phyloP scores from a whole-genome alignment of 2,329 filamentous ascomycete species.

The Colletotrichum sp. region DNA sequence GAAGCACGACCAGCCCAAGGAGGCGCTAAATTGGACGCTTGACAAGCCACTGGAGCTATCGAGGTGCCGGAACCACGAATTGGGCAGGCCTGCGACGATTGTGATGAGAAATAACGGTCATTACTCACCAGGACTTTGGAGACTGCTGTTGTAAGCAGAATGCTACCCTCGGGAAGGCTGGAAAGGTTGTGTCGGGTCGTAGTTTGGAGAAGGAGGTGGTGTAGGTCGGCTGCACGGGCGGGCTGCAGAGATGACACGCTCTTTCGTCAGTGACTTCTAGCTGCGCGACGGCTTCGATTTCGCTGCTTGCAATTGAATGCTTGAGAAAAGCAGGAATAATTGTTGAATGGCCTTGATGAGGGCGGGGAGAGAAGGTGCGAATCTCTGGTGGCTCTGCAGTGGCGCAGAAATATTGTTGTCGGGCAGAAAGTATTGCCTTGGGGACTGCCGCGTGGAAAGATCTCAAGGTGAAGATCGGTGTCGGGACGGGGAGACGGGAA shows the following conservation, averaged over 20 bases:
- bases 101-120: conserved; percentile 13
- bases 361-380: background rate
- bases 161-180: background rate
- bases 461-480: background rate
- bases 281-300: background rate
- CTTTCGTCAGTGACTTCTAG: background rate
- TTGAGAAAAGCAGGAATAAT: background rate
- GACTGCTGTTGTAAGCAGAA: background rate
- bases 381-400: background rate
- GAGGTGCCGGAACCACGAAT: conserved; percentile 3
- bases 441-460: background rate
- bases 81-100: conserved; percentile 3
- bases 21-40: conserved; percentile 11
- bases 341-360: background rate
- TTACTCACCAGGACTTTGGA: background rate
- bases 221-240: background rate
- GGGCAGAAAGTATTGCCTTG: background rate
- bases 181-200: background rate
- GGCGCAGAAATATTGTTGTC: background rate
- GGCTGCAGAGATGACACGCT: background rate
- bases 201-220: background rate
- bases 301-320: background rate
- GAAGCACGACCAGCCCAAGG: background rate
- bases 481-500: background rate
- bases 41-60: conserved; percentile 6